Evolutionary conservation across 441 rosid species (phyloP).

Genomic region (Syzygium syzygioides): DNA sequence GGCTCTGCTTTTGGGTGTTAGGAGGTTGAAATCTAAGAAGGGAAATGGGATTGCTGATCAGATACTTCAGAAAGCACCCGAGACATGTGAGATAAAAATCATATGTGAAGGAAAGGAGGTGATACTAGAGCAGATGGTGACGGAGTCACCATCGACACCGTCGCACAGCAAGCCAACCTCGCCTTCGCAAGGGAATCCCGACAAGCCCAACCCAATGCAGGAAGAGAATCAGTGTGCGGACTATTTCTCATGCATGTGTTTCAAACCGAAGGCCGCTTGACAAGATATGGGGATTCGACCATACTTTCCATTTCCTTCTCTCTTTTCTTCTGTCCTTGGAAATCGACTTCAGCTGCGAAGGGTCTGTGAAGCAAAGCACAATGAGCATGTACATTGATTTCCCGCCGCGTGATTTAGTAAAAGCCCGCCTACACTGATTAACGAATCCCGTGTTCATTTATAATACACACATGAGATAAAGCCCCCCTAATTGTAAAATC

Average conservation of each 20-base stretch:
- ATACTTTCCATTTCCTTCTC: neutral
- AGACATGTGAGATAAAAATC: conserved; percentile 47
- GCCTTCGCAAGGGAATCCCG: neutral
- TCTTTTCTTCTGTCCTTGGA: neutral
- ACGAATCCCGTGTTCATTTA: neutral
- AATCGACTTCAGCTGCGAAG: neutral
- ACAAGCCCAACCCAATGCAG: neutral
- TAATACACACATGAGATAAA: neutral
- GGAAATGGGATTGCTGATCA: conserved; percentile 53
- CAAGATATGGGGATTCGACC: neutral
- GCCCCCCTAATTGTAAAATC: neutral
- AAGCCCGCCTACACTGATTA: neutral
- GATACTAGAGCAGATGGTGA: conserved; percentile 11
- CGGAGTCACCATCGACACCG: neutral
- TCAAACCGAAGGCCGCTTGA: conserved; percentile 20
- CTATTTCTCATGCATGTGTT: conserved; percentile 52
- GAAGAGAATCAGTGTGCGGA: conserved; percentile 15
- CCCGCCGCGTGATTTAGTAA: neutral
- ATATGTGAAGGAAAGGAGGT: conserved; percentile 57
- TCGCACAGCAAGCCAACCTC: conserved; percentile 9
- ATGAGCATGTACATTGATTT: neutral
- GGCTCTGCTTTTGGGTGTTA: neutral
- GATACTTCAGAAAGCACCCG: conserved; percentile 39
- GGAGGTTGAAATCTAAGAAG: conserved; percentile 42
- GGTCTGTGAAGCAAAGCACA: neutral